Evolutionary conservation across 352 stramenopile genomes (phyloP).

Genomic region (Globisporangium paroecandrum): DNA sequence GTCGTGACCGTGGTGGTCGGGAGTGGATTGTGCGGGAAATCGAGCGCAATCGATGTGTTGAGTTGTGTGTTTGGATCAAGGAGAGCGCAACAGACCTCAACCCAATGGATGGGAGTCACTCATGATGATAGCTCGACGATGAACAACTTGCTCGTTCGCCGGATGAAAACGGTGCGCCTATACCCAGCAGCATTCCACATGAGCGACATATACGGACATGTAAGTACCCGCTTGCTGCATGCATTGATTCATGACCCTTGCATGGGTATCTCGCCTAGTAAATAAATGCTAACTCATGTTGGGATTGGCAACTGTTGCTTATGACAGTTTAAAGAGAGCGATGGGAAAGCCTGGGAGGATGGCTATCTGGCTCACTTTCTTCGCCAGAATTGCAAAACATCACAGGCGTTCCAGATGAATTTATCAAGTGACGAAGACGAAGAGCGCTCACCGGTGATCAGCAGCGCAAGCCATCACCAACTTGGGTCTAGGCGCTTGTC

Average conservation of each 20-base stretch:
- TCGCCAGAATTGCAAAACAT: conserved; percentile 33
- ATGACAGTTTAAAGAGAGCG: conserved; percentile 30
- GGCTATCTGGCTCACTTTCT: conserved; percentile 59
- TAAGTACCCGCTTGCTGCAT: conserved; percentile 5
- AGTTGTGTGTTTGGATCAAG: conserved; percentile 27
- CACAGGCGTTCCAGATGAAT: not conserved
- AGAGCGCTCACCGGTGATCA: not conserved
- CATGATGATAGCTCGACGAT: not conserved
- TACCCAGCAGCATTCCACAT: conserved; percentile 40
- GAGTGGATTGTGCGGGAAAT: conserved; percentile 51
- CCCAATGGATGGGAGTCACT: not conserved
- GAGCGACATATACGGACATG: conserved; percentile 47
- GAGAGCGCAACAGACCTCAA: not conserved
- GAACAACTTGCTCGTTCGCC: conserved; percentile 7
- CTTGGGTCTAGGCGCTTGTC: not conserved
- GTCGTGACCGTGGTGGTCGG: conserved; percentile 51
- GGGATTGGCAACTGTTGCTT: not conserved
- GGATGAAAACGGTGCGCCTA: conserved; percentile 33
- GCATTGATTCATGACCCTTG: too few species aligned
- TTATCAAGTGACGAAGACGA: not conserved
- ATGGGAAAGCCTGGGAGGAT: conserved; percentile 47
- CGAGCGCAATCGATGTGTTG: conserved; percentile 45
- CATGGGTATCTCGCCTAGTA: too few species aligned
- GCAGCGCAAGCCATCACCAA: not conserved
- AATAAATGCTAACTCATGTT: not conserved